These are phyloP conservation scores for Dillenia suffruticosa DNA, from an alignment of 164 flowering plant genomes.

Conservation along the genomic window DNA sequence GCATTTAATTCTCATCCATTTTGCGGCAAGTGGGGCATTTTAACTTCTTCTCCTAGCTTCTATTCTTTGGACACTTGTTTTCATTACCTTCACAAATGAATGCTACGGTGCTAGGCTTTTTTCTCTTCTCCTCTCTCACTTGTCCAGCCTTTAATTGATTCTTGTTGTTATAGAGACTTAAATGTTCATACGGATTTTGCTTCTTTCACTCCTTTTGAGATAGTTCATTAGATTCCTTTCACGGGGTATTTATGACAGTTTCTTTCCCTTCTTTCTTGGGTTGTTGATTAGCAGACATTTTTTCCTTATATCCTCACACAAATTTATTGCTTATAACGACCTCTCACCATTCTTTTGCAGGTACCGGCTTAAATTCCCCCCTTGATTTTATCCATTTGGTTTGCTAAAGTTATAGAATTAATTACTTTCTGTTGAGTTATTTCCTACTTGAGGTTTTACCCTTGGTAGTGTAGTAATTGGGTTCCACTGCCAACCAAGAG, in stretches of 20 bases:
- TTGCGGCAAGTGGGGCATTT: no score
- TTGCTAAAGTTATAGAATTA: constrained; percentile 16
- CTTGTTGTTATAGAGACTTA: constrained; percentile 10
- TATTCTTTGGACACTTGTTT: constrained; percentile 5
- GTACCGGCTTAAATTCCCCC: constrained; percentile 7
- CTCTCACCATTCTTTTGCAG: constrained; percentile 21
- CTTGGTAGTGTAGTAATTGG: no score
- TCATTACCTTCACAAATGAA: constrained; percentile 11
- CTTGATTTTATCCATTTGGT: constrained; percentile 8
- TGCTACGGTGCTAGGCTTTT: constrained; percentile 7
- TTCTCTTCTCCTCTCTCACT: background rate
- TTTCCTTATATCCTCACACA: constrained; percentile 13
- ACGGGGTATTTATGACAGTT: constrained; percentile 17
- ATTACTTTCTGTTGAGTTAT: constrained; percentile 17
- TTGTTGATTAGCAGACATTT: constrained; percentile 13
- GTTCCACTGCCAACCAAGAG: no score
- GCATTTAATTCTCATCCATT: no score
- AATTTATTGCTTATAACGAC: constrained; percentile 46
- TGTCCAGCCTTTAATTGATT: constrained; percentile 14
- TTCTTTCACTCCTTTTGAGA: constrained; percentile 22
- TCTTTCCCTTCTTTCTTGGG: constrained; percentile 17
- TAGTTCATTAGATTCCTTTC: constrained; percentile 19
- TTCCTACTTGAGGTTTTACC: background rate
- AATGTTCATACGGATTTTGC: constrained; percentile 19
- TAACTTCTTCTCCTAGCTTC: no score